These are phyloP conservation scores for Ceriops decandra DNA, from an alignment of 345 rosid species.

Conservation along the genomic window DNA sequence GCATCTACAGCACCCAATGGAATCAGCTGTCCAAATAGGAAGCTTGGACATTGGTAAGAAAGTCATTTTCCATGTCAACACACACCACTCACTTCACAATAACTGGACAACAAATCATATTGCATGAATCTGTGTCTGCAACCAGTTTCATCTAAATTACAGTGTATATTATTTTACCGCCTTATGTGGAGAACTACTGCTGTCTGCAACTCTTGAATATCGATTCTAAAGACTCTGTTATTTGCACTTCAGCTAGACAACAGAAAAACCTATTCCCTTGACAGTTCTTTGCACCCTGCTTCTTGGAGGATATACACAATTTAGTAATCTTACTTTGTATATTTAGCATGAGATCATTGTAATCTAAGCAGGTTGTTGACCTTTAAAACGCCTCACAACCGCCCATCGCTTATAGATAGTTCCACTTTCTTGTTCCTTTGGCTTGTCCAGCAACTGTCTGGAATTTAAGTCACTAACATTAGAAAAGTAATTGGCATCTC, in stretches of 20 bases:
- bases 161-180: neutral
- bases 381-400: too few relatives aligned
- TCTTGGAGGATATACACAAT: too few relatives aligned
- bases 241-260: neutral
- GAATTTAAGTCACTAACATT: too few relatives aligned
- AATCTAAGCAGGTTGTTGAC: too few relatives aligned
- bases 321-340: too few relatives aligned
- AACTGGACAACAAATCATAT: neutral
- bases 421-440: too few relatives aligned
- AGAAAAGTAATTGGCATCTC: too few relatives aligned
- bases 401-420: too few relatives aligned
- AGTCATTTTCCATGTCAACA: neutral
- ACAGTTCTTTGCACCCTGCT: too few relatives aligned
- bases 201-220: neutral
- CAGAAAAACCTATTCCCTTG: neutral
- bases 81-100: neutral
- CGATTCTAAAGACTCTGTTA: neutral
- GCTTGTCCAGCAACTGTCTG: too few relatives aligned
- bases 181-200: neutral
- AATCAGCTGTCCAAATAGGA: constrained; percentile 44
- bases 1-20: constrained; percentile 26
- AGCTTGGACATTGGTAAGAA: constrained; percentile 64
- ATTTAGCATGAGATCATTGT: too few relatives aligned
- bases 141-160: neutral
- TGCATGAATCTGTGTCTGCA: neutral